phyloP scores from a whole-genome alignment of 2,329 filamentous ascomycete genomes.

The Nothomitra cinnamomea region DNA sequence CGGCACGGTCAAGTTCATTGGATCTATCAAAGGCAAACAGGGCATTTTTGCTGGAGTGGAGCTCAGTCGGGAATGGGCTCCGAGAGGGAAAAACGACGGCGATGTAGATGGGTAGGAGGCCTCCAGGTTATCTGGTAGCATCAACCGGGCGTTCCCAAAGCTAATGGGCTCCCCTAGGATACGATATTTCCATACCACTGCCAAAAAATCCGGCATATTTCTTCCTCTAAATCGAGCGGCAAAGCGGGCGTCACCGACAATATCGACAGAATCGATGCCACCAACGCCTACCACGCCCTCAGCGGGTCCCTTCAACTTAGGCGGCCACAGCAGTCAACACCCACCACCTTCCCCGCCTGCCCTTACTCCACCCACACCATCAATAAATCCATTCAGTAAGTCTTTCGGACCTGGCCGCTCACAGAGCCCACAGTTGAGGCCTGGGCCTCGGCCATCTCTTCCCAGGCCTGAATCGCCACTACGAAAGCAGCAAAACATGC shows the following conservation, averaged over 20 bases:
- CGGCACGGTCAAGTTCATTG: slow-evolving; percentile 78
- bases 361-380: slow-evolving; percentile 45
- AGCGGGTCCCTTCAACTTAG: slow-evolving; percentile 10
- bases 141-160: slow-evolving; percentile 21
- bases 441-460: slow-evolving; percentile 51
- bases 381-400: slow-evolving; percentile 68
- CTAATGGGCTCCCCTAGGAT: slow-evolving; percentile 29
- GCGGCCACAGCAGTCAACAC: neutral
- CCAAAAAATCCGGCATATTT: slow-evolving; percentile 80
- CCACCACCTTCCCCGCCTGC: neutral
- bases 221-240: slow-evolving; percentile 68
- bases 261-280: slow-evolving; percentile 37
- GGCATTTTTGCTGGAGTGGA: slow-evolving; percentile 89
- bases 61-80: slow-evolving; percentile 61
- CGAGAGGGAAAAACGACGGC: slow-evolving; percentile 83
- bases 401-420: slow-evolving; percentile 64
- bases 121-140: neutral
- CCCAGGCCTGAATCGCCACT: slow-evolving; percentile 76
- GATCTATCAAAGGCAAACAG: slow-evolving; percentile 71
- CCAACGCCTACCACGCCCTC: slow-evolving; percentile 52
- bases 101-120: slow-evolving; percentile 70
- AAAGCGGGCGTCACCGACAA: slow-evolving; percentile 42
- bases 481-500: slow-evolving; percentile 43
- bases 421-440: slow-evolving; percentile 53
- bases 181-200: slow-evolving; percentile 64